These are phyloP conservation scores for Eucalyptus fibrosa DNA, from an alignment of 345 rosid genomes.

Conservation along the genomic window DNA sequence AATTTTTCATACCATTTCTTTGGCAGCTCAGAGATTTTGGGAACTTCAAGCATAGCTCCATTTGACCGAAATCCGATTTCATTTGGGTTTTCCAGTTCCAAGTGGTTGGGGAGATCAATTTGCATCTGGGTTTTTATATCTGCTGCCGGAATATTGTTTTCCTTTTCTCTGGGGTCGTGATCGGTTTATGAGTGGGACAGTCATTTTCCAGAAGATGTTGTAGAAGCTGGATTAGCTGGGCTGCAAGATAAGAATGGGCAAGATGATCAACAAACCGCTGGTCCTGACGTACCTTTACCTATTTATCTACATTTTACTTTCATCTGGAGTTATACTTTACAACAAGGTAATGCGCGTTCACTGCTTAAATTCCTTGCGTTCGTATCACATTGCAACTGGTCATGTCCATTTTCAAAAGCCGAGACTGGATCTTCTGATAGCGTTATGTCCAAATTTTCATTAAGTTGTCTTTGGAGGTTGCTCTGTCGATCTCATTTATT, in stretches of 20 bases:
- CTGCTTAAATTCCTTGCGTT: background rate
- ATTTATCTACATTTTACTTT: conserved; percentile 66
- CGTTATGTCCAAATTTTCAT: background rate
- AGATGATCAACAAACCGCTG: conserved; percentile 15
- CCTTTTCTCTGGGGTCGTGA: background rate
- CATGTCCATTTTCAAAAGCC: background rate
- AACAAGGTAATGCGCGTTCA: conserved; percentile 47
- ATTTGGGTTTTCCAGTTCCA: background rate
- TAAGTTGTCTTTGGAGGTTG: background rate
- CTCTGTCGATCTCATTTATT: background rate
- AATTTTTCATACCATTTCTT: background rate
- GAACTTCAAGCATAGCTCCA: background rate
- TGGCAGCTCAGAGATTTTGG: background rate
- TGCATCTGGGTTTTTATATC: background rate
- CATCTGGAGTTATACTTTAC: conserved; percentile 82
- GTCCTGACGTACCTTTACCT: conserved; percentile 70
- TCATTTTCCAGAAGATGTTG: background rate
- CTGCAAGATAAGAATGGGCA: background rate
- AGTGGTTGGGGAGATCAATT: background rate
- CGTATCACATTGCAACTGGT: background rate
- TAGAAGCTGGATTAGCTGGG: background rate
- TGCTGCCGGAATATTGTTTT: background rate
- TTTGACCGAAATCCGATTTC: background rate
- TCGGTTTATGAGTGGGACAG: background rate
- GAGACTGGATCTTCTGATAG: background rate